These are phyloP conservation scores for Penstemon newberryi DNA, from an alignment of 257 asterid species.

Conservation along the genomic window DNA sequence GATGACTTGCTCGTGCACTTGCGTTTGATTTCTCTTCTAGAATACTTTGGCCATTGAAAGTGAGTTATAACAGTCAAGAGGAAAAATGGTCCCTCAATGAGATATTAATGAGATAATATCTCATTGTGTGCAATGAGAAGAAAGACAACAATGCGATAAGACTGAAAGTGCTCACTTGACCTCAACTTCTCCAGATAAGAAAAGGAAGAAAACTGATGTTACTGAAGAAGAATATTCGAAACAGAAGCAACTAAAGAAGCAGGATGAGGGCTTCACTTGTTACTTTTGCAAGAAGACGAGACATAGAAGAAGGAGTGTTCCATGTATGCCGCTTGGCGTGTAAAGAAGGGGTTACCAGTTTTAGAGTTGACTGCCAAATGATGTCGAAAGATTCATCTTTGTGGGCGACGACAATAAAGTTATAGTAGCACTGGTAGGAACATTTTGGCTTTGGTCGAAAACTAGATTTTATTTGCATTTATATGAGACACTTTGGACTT, in stretches of 20 bases:
- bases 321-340: not conserved
- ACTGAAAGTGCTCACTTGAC: not conserved
- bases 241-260: not conserved
- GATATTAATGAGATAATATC: no score
- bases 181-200: not conserved
- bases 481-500: not conserved
- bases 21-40: no score
- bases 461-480: conserved; percentile 1
- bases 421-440: not conserved
- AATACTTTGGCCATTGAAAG: no score
- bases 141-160: not conserved
- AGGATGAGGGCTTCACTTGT: not conserved
- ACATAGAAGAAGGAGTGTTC: conserved; percentile 1
- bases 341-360: conserved; percentile 1
- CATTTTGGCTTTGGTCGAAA: not conserved
- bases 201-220: not conserved
- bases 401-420: not conserved
- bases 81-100: no score
- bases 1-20: no score
- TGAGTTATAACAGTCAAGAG: no score
- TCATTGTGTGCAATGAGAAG: not conserved
- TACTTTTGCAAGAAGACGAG: not conserved
- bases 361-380: not conserved
- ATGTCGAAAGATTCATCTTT: not conserved
- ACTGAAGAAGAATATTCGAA: no score